Evolutionary conservation across 2,329 filamentous ascomycete genomes (phyloP), one percentile per base, ranked within the genome.

Genomic region (Neoscytalidium dimidiatum): DNA sequence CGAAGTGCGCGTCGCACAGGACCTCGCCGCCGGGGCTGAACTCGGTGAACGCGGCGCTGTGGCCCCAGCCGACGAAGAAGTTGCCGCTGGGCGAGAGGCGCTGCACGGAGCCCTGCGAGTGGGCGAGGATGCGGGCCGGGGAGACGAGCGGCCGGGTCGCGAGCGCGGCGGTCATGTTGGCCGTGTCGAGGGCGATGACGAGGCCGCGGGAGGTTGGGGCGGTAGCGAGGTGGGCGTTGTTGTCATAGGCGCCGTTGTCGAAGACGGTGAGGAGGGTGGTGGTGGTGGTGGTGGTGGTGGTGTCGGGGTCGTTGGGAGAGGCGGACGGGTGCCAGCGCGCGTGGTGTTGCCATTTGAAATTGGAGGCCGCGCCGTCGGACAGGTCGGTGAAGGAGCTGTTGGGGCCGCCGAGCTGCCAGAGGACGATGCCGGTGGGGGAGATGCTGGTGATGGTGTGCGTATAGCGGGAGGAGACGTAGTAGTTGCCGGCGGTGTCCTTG

Each of bases 321-420:
- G 61, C 9, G 3, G 67, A 60, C n/a, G 66, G 8, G 38, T 41
- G 13, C 38, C 38, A 41, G 38, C 38, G 38, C 38, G n/a, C 3
- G 38, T 41, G 79, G 68, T 86, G 84, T 68, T 86, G 84, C 78
- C 78, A 84, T 62, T 72, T 75, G 70, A 85, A 82, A 64, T 80
- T 78, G 14, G 79, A 82, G 3, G 82, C 82, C 14, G 72, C 69
- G 19, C 79, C 81, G 11, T 74, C 69, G 0, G 76, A 78, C 9
- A 80, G 70, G 65, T 81, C 79, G 3, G 65, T 65, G 71, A 83
- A 83, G 62, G 76, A 74, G 65, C 78, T 81, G 14, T 71, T 64
- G 49, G 76, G 76, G 29, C 85, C 84, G 49, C 84, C 83, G 3
- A 86, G 74, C n/a, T 75, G 77, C 84, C 85, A 86, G 26, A 84